phyloP scores from a whole-genome alignment of 495 filamentous ascomycete species.

The Hapsidospora chrysogenum region DNA sequence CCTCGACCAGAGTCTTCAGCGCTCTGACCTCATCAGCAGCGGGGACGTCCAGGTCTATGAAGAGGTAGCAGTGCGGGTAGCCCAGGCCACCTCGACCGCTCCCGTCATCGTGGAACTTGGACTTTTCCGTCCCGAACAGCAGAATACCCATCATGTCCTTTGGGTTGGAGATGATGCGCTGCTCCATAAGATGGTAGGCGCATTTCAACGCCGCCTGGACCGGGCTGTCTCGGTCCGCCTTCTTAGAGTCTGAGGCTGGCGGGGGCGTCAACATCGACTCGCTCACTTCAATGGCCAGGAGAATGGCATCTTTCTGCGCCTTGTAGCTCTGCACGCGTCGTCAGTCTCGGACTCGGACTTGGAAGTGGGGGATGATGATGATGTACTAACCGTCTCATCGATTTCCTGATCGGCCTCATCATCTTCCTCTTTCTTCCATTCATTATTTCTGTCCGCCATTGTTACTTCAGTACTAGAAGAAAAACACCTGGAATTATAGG shows the following conservation, averaged over 20 bases:
- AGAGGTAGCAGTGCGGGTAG: conserved; percentile 86
- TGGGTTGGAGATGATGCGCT: conserved; percentile 91
- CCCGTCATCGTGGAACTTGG: conserved; percentile 61
- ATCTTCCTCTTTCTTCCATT: conserved; percentile 32
- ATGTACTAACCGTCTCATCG: conserved; percentile 45
- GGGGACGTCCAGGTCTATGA: conserved; percentile 78
- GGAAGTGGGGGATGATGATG: conserved; percentile 2
- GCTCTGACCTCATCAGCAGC: conserved; percentile 72
- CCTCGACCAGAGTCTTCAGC: conserved; percentile 55
- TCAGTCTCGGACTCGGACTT: not conserved
- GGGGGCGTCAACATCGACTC: conserved; percentile 69
- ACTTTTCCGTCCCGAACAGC: conserved; percentile 80
- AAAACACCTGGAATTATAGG: no score
- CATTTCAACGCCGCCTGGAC: conserved; percentile 78
- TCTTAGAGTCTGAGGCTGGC: conserved; percentile 46
- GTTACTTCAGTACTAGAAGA: not conserved
- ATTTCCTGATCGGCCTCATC: conserved; percentile 61
- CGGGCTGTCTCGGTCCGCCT: conserved; percentile 53
- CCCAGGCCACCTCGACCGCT: conserved; percentile 39
- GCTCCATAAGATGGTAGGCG: conserved; percentile 89
- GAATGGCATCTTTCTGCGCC: conserved; percentile 83
- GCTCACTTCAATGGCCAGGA: conserved; percentile 93
- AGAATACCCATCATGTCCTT: conserved; percentile 96
- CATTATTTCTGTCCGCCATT: conserved; percentile 24
- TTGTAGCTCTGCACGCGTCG: conserved; percentile 63